Evolutionary conservation across 176 grass and related monocot genomes (phyloP).

Genomic region (Oryza glumipatula): DNA sequence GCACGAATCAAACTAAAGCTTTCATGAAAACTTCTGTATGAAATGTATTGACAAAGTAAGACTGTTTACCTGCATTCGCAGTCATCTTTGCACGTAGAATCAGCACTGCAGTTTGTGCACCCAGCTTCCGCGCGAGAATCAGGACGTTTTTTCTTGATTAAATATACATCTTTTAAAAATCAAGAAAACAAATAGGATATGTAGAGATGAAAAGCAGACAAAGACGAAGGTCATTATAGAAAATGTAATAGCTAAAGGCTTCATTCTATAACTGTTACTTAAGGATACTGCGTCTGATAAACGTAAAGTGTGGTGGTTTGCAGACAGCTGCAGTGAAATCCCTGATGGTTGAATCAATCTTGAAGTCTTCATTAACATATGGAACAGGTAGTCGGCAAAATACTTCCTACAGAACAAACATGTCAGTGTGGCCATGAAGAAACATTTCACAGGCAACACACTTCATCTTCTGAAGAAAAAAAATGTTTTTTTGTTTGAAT

Average conservation of each 20-base stretch:
- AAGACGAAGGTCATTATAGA: constrained; percentile 2
- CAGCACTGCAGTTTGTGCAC: constrained; percentile 72
- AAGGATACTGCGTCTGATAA: constrained; percentile 97
- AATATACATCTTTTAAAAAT: constrained; percentile 84
- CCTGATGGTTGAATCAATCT: constrained; percentile 61
- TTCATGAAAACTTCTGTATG: constrained; percentile 4
- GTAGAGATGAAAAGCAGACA: constrained; percentile 28
- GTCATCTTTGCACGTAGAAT: constrained; percentile 87
- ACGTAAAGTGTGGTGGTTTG: constrained; percentile 70
- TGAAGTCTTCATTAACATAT: constrained; percentile 89
- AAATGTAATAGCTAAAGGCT: constrained; percentile 21
- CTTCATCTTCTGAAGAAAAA: constrained; percentile 12
- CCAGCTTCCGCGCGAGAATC: constrained; percentile 65
- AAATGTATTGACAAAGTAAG: constrained; percentile 19
- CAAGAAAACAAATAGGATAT: constrained; percentile 45
- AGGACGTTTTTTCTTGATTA: constrained; percentile 88
- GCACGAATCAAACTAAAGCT: not conserved
- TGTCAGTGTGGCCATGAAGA: constrained; percentile 38
- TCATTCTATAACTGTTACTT: constrained; percentile 20
- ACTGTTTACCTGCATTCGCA: constrained; percentile 92
- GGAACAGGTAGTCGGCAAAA: constrained; percentile 90
- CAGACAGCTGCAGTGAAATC: constrained; percentile 57
- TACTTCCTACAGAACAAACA: constrained; percentile 68
- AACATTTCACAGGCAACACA: constrained; percentile 18
- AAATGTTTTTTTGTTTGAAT: not conserved